Evolutionary conservation across 2,329 filamentous ascomycete species (phyloP).

Genomic region (Rhinocladiella similis): DNA sequence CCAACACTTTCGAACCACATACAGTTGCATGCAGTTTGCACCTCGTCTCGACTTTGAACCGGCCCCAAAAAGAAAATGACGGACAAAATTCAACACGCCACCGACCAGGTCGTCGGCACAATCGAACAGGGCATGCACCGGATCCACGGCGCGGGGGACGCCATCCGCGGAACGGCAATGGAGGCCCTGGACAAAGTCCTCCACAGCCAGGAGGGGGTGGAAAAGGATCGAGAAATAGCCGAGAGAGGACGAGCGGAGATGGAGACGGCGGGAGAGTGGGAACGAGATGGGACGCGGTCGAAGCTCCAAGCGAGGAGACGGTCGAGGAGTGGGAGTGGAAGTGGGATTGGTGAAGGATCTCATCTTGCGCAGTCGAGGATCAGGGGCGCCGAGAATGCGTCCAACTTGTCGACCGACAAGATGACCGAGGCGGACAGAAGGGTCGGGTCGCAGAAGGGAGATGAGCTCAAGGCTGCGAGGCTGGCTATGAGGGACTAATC

Average conservation of each 20-base stretch:
- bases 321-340: background rate
- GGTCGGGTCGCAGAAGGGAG: background rate
- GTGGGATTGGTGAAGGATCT: background rate
- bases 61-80: background rate
- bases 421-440: background rate
- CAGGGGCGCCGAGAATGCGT: background rate
- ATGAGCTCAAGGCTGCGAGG: background rate
- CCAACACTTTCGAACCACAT: no score
- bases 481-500: background rate
- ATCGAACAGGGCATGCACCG: constrained; percentile 19
- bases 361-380: background rate
- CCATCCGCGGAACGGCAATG: constrained; percentile 39
- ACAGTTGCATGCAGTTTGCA: no score
- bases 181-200: constrained; percentile 42
- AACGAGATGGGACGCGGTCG: background rate
- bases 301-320: no score
- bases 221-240: constrained; percentile 39
- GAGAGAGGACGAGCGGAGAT: constrained; percentile 31
- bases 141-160: constrained; percentile 42
- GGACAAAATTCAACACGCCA: constrained; percentile 4
- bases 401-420: no score
- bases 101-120: constrained; percentile 8
- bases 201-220: constrained; percentile 37
- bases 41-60: no score
- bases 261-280: background rate